Percentiles rank a stretch among this genome's conserved stretches.
Evolutionary conservation across 192 early-diverging fungal species (phyloP).

Genomic region (Gaertneriomyces sp.): DNA sequence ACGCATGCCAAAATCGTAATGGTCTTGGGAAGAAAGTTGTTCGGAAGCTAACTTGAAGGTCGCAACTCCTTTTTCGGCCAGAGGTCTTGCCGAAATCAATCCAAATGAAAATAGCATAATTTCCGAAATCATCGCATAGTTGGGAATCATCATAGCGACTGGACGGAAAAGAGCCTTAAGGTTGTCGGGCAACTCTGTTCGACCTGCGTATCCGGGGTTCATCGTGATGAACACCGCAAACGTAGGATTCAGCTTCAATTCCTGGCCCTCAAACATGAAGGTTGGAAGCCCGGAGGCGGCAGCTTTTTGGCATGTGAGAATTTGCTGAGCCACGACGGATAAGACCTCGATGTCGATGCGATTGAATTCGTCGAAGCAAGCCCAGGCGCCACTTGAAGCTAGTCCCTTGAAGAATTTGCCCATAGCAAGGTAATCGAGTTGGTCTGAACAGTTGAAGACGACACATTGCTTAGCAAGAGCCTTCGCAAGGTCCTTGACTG

Average conservation of each 20-base stretch:
- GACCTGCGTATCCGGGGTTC: conserved; percentile 63
- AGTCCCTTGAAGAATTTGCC: conserved; percentile 64
- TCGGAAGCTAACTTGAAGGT: conserved; percentile 61
- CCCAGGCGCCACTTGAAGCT: conserved; percentile 58
- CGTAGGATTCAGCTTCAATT: conserved; percentile 52
- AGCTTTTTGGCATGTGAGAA: conserved; percentile 60
- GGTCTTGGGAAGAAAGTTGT: conserved; percentile 61
- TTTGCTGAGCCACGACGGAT: conserved; percentile 62
- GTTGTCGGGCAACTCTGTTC: conserved; percentile 60
- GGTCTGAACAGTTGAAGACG: conserved; percentile 63
- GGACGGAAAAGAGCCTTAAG: conserved; percentile 62
- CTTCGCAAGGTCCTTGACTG: conserved; percentile 59
- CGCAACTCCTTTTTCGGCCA: conserved; percentile 63
- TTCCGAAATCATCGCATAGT: conserved; percentile 67
- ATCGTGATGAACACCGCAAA: conserved; percentile 66
- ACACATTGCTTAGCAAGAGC: conserved; percentile 62
- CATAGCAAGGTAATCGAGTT: conserved; percentile 62
- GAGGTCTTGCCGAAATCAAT: conserved; percentile 54
- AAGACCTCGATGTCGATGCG: conserved; percentile 63
- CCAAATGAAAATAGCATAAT: conserved; percentile 61
- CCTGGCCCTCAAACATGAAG: conserved; percentile 60
- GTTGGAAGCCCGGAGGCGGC: conserved; percentile 42
- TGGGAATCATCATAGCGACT: conserved; percentile 67
- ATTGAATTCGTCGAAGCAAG: conserved; percentile 65
- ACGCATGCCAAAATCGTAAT: conserved; percentile 64